Conservation (phyloP, 2,329 filamentous ascomycete genomes). For the Stromatinia cepivora region DNA sequence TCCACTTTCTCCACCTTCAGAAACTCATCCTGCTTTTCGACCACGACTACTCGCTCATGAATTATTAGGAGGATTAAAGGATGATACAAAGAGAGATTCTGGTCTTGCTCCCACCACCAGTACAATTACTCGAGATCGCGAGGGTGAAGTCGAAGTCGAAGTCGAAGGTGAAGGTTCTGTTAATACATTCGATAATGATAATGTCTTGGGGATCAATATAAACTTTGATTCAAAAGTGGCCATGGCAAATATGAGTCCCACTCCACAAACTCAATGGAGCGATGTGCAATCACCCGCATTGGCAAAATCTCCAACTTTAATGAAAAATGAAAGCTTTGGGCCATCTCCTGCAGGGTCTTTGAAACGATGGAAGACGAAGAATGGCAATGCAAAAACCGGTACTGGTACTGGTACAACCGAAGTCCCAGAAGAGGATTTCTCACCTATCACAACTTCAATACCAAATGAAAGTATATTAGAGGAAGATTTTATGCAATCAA, state of each 20-base stretch:
- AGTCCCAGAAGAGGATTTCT: conserved; percentile 44
- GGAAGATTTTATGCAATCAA: conserved; percentile 56
- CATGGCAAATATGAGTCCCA: conserved; percentile 1
- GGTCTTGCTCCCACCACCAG: conserved; percentile 52
- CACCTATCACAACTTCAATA: conserved; percentile 57
- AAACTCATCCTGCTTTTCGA: conserved; percentile 39
- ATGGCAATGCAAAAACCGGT: conserved; percentile 23
- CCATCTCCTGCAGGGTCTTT: conserved; percentile 19
- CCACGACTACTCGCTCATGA: conserved; percentile 20
- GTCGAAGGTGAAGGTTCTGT: conserved; percentile 40
- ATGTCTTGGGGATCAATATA: conserved; percentile 32
- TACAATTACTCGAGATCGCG: conserved; percentile 43
- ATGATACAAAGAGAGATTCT: conserved; percentile 53
- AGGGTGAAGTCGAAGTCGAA: conserved; percentile 32
- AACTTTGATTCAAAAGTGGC: conserved; percentile 31
- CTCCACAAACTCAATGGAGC: conserved; percentile 3
- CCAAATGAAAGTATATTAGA: conserved; percentile 58
- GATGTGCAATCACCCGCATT: conserved; percentile 22
- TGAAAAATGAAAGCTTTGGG: conserved; percentile 28
- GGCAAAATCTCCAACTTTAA: conserved; percentile 21
- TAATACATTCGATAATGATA: conserved; percentile 32
- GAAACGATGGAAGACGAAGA: conserved; percentile 31
- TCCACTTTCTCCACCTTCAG: conserved; percentile 34
- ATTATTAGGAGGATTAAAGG: conserved; percentile 43
- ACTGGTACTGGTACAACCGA: conserved; percentile 23